Conservation (phyloP, 1,284 basidiomycete genomes). For the Prillingera fragicola region DNA sequence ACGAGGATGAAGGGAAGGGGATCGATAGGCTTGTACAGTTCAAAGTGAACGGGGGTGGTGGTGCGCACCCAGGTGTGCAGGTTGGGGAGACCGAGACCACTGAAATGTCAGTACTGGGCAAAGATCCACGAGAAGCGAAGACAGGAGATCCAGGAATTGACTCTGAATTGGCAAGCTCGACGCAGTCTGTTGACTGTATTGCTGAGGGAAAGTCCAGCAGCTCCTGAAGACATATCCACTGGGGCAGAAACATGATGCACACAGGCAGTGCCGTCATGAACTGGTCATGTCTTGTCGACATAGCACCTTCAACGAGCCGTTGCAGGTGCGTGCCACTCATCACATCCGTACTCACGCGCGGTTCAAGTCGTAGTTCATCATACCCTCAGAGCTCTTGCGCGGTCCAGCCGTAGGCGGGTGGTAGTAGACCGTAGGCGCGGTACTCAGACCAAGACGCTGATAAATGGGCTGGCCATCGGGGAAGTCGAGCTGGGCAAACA, state of each 20-base stretch:
- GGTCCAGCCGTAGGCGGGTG: conserved; percentile 69
- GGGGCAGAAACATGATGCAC: too few species aligned
- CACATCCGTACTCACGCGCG: conserved; percentile 50
- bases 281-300: too few species aligned
- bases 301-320: too few species aligned
- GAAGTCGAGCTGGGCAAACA: conserved; percentile 89
- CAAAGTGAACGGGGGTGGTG: conserved; percentile 53
- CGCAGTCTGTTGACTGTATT: too few species aligned
- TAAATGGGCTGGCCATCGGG: conserved; percentile 67
- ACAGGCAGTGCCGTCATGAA: too few species aligned
- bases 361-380: conserved; percentile 68
- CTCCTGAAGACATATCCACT: too few species aligned
- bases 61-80: conserved; percentile 69
- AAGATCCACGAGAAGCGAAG: neutral
- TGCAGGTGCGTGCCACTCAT: too few species aligned
- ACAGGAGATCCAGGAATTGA: neutral
- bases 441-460: conserved; percentile 62
- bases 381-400: conserved; percentile 53
- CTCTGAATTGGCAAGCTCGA: too few species aligned
- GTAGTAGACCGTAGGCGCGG: conserved; percentile 76
- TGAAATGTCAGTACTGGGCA: too few species aligned
- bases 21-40: conserved; percentile 45
- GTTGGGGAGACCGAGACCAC: conserved; percentile 70
- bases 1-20: conserved; percentile 56
- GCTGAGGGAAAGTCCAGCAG: too few species aligned